Conservation (phyloP, 202 grass and related monocot genomes). For the Schoenoplectus tabernaemontani region DNA sequence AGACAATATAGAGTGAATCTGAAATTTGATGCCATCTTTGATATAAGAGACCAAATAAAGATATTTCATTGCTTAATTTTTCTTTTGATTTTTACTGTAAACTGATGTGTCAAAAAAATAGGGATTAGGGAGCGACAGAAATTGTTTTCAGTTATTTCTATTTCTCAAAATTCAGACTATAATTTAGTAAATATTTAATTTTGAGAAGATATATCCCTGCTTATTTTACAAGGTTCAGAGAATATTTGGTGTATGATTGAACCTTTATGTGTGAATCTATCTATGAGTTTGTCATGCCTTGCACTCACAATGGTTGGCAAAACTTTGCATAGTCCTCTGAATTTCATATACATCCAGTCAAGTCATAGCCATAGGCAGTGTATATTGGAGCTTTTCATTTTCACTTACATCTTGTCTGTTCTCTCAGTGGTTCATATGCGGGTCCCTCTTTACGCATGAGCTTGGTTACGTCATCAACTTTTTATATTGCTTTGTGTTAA, state of each 20-base stretch:
- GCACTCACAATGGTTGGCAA: constrained; percentile 22
- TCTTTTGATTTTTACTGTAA: too few relatives aligned
- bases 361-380: neutral
- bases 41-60: too few relatives aligned
- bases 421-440: constrained; percentile 41
- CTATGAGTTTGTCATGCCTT: neutral
- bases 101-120: neutral
- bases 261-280: neutral
- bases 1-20: too few relatives aligned
- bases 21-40: too few relatives aligned
- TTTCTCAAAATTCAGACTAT: neutral
- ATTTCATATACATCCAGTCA: constrained; percentile 17
- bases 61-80: too few relatives aligned
- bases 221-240: neutral
- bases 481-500: neutral
- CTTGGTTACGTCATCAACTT: neutral
- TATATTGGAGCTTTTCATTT: constrained; percentile 16
- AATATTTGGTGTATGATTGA: neutral
- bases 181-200: neutral
- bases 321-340: neutral
- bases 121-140: too few relatives aligned
- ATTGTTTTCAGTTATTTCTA: neutral
- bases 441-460: constrained; percentile 24
- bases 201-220: neutral
- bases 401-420: constrained; percentile 52